These are phyloP conservation scores for Corynascus novoguineensis DNA, from an alignment of 495 filamentous ascomycete genomes.

Conservation along the genomic window DNA sequence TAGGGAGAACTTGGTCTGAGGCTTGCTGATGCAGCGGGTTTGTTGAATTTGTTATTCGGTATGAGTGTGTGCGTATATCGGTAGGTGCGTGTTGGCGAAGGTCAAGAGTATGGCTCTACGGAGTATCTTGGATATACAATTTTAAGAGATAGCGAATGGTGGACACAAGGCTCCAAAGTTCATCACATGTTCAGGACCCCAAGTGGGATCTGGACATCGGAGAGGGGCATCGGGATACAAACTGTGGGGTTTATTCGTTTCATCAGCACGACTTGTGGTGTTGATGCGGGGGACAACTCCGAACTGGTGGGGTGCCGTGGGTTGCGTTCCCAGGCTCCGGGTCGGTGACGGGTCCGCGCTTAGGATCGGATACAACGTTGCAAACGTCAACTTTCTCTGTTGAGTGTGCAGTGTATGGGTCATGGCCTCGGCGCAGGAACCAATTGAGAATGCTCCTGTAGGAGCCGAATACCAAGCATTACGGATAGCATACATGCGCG, in stretches of 20 bases:
- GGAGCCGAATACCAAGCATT: too few species aligned
- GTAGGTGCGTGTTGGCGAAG: not conserved
- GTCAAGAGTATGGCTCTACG: too few species aligned
- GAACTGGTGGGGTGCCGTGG: not conserved
- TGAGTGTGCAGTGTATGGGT: not conserved
- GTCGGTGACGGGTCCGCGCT: not conserved
- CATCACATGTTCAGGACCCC: not conserved
- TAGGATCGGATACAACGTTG: not conserved
- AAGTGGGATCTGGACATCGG: not conserved
- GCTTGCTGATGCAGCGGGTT: not conserved
- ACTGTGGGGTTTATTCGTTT: not conserved
- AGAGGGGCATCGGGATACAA: slow-evolving; percentile 2
- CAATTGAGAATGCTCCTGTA: not conserved
- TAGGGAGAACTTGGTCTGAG: not conserved
- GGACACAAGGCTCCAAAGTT: too few species aligned
- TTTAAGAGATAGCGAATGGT: too few species aligned
- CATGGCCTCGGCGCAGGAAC: too few species aligned
- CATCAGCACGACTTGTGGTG: not conserved
- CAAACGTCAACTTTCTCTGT: not conserved
- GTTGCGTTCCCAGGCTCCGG: too few species aligned
- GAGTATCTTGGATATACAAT: too few species aligned
- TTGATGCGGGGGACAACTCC: not conserved
- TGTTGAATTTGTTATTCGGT: not conserved
- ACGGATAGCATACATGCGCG: too few species aligned
- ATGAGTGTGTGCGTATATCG: not conserved